Conservation (phyloP, 257 asterid species). For the Craterostigma plantagineum region DNA sequence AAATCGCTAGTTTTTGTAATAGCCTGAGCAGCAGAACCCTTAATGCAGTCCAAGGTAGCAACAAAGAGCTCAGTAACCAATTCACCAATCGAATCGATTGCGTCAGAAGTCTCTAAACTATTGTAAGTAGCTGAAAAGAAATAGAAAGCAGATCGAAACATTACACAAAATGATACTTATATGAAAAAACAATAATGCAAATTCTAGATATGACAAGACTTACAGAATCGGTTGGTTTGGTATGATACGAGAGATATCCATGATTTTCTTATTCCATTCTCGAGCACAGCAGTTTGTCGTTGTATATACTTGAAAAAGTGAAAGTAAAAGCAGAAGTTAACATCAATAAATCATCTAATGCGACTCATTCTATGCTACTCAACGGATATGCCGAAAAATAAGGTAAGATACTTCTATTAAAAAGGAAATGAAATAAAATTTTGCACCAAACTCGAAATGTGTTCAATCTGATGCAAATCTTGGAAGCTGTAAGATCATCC, state of each 20-base stretch:
- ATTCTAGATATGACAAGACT: conserved; percentile 16
- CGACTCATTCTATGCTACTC: too few species aligned
- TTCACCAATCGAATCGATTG: conserved; percentile 32
- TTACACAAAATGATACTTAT: background rate
- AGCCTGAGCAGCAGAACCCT: conserved; percentile 58
- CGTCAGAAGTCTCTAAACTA: conserved; percentile 20
- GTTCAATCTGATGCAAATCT: conserved; percentile 76
- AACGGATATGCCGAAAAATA: conserved; percentile 8
- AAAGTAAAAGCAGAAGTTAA: conserved; percentile 7
- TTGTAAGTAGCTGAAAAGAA: conserved; percentile 35
- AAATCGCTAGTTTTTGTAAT: conserved; percentile 48
- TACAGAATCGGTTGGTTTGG: conserved; percentile 27
- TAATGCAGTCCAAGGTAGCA: conserved; percentile 85
- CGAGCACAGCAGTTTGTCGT: conserved; percentile 50
- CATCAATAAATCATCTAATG: too few species aligned
- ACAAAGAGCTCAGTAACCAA: conserved; percentile 83
- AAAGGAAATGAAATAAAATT: too few species aligned
- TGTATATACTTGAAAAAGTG: conserved; percentile 77
- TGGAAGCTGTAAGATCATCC: conserved; percentile 60
- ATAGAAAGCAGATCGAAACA: conserved; percentile 11
- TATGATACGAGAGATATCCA: conserved; percentile 44
- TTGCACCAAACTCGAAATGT: conserved; percentile 64
- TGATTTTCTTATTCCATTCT: conserved; percentile 71
- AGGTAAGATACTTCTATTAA: conserved; percentile 9
- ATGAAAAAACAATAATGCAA: background rate